A percentile compares a stretch with the other conserved stretches of the same genome.
Conservation (phyloP, 1,284 basidiomycete species). For the Wolfiporia cocos region DNA sequence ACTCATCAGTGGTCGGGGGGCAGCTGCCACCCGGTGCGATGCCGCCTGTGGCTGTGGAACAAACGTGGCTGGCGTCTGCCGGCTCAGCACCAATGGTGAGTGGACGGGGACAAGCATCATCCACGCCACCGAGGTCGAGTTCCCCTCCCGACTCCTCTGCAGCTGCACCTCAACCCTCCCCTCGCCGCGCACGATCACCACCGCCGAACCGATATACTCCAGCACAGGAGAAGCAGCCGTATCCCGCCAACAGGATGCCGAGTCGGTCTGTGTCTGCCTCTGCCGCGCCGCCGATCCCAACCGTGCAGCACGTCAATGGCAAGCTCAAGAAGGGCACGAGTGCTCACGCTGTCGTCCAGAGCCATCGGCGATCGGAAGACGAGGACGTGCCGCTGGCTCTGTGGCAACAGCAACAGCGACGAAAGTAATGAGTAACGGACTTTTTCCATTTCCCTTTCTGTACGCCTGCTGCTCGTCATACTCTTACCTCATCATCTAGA, state of each 20-base stretch:
- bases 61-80: constrained; percentile 24
- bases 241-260: constrained; percentile 30
- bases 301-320: constrained; percentile 40
- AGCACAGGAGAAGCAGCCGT: constrained; percentile 23
- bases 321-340: constrained; percentile 58
- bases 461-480: constrained; percentile 3
- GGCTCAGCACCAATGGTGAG: constrained; percentile 7
- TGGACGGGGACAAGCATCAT: constrained; percentile 18
- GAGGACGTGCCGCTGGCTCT: constrained; percentile 73
- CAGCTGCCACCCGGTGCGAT: constrained; percentile 57
- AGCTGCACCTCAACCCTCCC: constrained; percentile 12
- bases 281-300: constrained; percentile 35
- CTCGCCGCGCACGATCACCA: constrained; percentile 32
- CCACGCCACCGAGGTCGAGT: constrained; percentile 31
- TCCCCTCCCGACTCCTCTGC: constrained; percentile 16
- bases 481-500: constrained; percentile 13
- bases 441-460: constrained; percentile 1
- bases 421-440: constrained; percentile 20
- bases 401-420: constrained; percentile 67
- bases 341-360: constrained; percentile 47
- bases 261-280: constrained; percentile 66
- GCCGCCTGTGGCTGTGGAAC: constrained; percentile 37
- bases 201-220: constrained; percentile 35
- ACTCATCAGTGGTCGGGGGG: constrained; percentile 15
- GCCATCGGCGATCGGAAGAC: constrained; percentile 48